A percentile compares a stretch with the other conserved stretches of the same genome.
These are phyloP conservation scores for Acmispon strigosus DNA, from an alignment of 306 rosid genomes.

Conservation along the genomic window DNA sequence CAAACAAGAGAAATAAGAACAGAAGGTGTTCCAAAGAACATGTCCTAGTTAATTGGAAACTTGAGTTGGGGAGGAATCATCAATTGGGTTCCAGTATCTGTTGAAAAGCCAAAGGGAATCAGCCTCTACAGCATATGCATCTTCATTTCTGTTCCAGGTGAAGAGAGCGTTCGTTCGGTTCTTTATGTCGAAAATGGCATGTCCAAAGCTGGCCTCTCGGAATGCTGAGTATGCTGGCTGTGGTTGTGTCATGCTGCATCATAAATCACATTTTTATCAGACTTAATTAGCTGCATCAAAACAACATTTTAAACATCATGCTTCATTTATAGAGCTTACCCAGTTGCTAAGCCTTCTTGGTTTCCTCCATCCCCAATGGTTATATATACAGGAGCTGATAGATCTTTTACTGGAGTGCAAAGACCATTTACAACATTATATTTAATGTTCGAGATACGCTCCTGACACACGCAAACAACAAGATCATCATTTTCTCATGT, in stretches of 20 bases:
- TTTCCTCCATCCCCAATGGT: constrained; percentile 84
- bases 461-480: constrained; percentile 26
- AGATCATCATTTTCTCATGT: too few species aligned
- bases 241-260: constrained; percentile 58
- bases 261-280: background rate
- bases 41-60: too few species aligned
- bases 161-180: constrained; percentile 78
- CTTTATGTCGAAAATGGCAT: constrained; percentile 68
- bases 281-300: background rate
- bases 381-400: constrained; percentile 65
- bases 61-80: constrained; percentile 37
- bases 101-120: constrained; percentile 67
- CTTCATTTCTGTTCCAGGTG: constrained; percentile 75
- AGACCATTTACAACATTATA: constrained; percentile 54
- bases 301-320: background rate
- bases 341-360: constrained; percentile 59
- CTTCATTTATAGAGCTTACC: constrained; percentile 29
- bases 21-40: too few species aligned
- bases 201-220: constrained; percentile 85
- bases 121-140: constrained; percentile 68
- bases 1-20: too few species aligned
- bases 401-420: constrained; percentile 50
- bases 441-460: constrained; percentile 58
- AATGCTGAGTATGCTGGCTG: constrained; percentile 63
- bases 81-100: constrained; percentile 41